Evolutionary conservation across 352 stramenopile genomes (phyloP).

Genomic region (Globisporangium camurandrum): DNA sequence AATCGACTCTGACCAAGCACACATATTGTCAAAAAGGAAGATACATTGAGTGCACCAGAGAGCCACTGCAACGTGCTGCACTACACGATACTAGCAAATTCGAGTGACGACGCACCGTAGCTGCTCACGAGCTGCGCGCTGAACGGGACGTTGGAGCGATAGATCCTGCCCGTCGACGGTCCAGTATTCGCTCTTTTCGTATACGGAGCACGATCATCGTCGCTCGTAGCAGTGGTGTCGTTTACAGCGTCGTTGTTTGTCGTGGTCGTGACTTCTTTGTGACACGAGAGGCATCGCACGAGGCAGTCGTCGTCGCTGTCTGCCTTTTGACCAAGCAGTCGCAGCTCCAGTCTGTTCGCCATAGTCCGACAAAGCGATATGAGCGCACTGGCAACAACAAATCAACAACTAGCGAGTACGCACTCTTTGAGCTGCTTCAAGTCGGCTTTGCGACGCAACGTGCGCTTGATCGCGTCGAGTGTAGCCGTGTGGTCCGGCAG

Average conservation of each 20-base stretch:
- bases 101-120: conserved; percentile 3
- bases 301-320: conserved; percentile 65
- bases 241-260: conserved; percentile 11
- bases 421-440: conserved; percentile 60
- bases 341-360: conserved; percentile 38
- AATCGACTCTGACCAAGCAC: conserved; percentile 7
- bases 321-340: conserved; percentile 33
- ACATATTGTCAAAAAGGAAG: no score
- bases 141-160: conserved; percentile 57
- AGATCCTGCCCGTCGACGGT: conserved; percentile 39
- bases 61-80: no score
- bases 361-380: no score
- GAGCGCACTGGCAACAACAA: background rate
- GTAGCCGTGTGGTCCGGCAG: conserved; percentile 33
- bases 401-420: conserved; percentile 2
- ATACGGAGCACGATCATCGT: conserved; percentile 4
- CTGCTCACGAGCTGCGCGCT: conserved; percentile 24
- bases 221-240: conserved; percentile 24
- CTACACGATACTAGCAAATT: no score
- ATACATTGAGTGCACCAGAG: no score
- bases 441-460: conserved; percentile 49
- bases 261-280: conserved; percentile 43
- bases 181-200: conserved; percentile 47
- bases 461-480: conserved; percentile 34
- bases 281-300: conserved; percentile 59